Base-by-base conservation (phyloP, 2,329 filamentous ascomycete genomes). In the Fusarium subtropicale region DNA sequence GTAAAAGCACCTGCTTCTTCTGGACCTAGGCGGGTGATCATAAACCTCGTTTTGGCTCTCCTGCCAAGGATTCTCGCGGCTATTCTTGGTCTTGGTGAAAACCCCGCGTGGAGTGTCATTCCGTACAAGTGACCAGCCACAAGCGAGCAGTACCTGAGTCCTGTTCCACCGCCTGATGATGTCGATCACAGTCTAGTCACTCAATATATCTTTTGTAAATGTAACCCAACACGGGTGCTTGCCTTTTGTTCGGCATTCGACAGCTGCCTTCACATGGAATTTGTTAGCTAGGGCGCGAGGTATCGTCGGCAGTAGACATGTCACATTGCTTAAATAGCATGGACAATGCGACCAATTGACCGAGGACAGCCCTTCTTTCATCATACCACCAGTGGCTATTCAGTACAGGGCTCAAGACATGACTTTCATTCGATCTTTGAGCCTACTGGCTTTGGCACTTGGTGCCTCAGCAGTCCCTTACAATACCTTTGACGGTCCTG, bases 401-500 rank as follows among this genome's bases (percentile, higher is more conserved):
- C 5, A 18, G 8, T 1, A 18, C 16, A 10, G 16, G 16, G 4
- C 8, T 9, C 4, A 18, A 8, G 33, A 18, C 9, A 60, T 60
- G 57, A 1, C 2, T 1, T 10, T 42, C 2, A 6, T 47, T 12
- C 42, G 2, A 20, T 26, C 10, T 2, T 15, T 60, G 13, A n/a
- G 18, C 2, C 1, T 13, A 3, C 9, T 59, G 3, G 2, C 10
- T 2, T 20, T 59, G 3, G 30, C 7, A 16, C 1, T 12, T 1
- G 7, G 54, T 3, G 34, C 24, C 2, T 42, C 18, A 1, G 54
- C 54, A 9, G 12, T 42, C 0, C 36, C 54, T 13, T 60, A 59
- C 8, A 59, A 60, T 18, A 60, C 57, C 6, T 60, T 60, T 3
- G 57, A 60, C 4, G 57, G 57, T 1, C n/a, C 34, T 0, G 57